Percentiles rank a stretch among this genome's conserved stretches.
phyloP scores from a whole-genome alignment of 2,329 filamentous ascomycete genomes.

The Diplodia seriata region DNA sequence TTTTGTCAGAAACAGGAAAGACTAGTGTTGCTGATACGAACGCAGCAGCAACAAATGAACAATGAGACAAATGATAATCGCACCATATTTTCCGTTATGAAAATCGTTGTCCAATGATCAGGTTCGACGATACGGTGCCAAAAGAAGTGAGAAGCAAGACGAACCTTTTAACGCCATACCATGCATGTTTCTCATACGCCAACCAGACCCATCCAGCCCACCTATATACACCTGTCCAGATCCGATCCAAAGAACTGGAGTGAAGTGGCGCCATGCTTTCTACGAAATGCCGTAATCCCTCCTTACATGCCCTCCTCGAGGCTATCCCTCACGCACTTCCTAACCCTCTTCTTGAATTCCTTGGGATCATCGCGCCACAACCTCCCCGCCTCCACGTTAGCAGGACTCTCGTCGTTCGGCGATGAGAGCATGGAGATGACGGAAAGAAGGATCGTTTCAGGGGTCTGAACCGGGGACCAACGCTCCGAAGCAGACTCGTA shows the following conservation, averaged over 20 bases:
- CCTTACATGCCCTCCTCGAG: conserved; percentile 38
- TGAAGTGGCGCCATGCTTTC: not conserved
- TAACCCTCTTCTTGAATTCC: conserved; percentile 87
- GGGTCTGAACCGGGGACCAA: conserved; percentile 95
- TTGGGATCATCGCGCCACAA: conserved; percentile 87
- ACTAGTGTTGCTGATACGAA: not conserved
- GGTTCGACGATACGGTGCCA: not conserved
- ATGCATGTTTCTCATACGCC: conserved; percentile 23
- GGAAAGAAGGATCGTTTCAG: conserved; percentile 95
- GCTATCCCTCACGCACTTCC: conserved; percentile 74
- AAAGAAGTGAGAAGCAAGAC: not conserved
- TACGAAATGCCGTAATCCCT: not conserved
- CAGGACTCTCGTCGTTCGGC: conserved; percentile 95
- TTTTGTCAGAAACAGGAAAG: not conserved
- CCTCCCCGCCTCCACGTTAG: conserved; percentile 94
- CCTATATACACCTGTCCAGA: conserved; percentile 17
- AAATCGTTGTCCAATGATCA: not conserved
- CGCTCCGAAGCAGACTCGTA: conserved; percentile 96
- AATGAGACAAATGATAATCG: not conserved
- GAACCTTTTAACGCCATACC: conserved; percentile 18
- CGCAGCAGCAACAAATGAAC: not conserved
- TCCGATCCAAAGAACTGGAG: conserved; percentile 2
- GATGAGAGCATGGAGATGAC: conserved; percentile 99
- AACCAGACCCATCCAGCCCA: not conserved
- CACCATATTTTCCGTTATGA: not conserved